Conservation (phyloP, 2,329 filamentous ascomycete genomes). For the Thelonectria blattea region DNA sequence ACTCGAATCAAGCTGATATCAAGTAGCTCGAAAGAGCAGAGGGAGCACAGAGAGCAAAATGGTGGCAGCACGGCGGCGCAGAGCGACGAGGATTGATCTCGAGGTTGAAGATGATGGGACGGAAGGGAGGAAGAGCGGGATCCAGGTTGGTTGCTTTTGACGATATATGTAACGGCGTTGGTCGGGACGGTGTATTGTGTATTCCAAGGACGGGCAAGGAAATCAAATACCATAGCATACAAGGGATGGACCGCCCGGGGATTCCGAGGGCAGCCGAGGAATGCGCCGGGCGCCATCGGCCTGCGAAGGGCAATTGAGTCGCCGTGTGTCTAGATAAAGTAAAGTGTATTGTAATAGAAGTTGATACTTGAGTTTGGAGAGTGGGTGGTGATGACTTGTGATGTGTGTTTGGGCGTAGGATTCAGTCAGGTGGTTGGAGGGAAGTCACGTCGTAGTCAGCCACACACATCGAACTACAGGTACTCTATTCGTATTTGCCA, state of each 20-base stretch:
- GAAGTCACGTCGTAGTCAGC: slow-evolving; percentile 14
- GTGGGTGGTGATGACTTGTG: not conserved
- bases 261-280: slow-evolving; percentile 16
- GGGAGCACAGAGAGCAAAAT: slow-evolving; percentile 44
- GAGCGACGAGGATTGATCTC: slow-evolving; percentile 59
- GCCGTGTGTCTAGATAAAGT: slow-evolving; percentile 42
- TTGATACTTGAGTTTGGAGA: slow-evolving; percentile 35
- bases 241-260: slow-evolving; percentile 29
- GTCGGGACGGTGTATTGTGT: slow-evolving; percentile 37
- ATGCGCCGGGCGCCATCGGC: slow-evolving; percentile 23
- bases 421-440: slow-evolving; percentile 8
- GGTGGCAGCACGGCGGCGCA: slow-evolving; percentile 49
- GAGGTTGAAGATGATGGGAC: slow-evolving; percentile 5
- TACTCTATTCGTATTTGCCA: not conserved
- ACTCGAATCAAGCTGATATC: slow-evolving; percentile 75
- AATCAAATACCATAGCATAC: slow-evolving; percentile 41
- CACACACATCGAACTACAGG: not conserved
- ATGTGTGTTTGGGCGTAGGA: not conserved
- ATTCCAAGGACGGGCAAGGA: slow-evolving; percentile 34
- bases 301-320: slow-evolving; percentile 29
- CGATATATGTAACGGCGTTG: slow-evolving; percentile 42
- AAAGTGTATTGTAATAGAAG: slow-evolving; percentile 53
- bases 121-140: slow-evolving; percentile 18
- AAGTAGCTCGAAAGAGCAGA: slow-evolving; percentile 46
- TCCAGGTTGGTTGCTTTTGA: slow-evolving; percentile 36